These are phyloP conservation scores for Sphenostylis stenocarpa DNA, from an alignment of 306 rosid genomes.

Conservation along the genomic window DNA sequence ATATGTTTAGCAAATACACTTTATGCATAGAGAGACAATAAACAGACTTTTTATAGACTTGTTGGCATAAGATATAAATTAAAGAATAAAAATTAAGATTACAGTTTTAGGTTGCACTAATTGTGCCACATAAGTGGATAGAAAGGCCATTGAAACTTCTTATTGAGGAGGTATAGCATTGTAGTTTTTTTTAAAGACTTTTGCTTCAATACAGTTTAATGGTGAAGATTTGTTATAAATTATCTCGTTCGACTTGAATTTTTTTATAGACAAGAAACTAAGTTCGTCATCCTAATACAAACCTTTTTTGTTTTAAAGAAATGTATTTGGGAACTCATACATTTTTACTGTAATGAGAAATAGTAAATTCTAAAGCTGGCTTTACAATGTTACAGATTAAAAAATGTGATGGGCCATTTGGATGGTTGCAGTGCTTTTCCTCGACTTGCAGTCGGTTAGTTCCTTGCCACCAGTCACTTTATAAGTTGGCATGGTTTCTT, in stretches of 20 bases:
- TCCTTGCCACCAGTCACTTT: slow-evolving; percentile 21
- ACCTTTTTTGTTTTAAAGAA: not conserved
- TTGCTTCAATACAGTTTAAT: not conserved
- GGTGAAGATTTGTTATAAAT: not conserved
- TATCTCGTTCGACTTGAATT: not conserved
- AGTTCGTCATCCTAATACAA: not conserved
- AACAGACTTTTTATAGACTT: slow-evolving; percentile 3
- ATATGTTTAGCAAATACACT: not conserved
- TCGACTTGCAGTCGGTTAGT: slow-evolving; percentile 77
- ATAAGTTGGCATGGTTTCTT: not conserved
- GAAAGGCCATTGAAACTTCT: not conserved
- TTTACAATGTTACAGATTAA: slow-evolving; percentile 58
- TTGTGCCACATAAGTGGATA: not conserved
- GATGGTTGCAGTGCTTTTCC: slow-evolving; percentile 85
- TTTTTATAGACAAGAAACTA: not conserved
- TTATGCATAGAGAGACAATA: not conserved
- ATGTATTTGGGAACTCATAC: not conserved
- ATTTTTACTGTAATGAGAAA: not conserved
- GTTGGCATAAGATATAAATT: not conserved
- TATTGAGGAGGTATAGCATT: not conserved
- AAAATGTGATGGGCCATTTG: slow-evolving; percentile 81
- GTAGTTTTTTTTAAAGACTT: not conserved
- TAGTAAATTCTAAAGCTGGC: slow-evolving; percentile 24
- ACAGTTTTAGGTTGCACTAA: not conserved
- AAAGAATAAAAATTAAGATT: not conserved